These are phyloP conservation scores for Xylaria curta DNA, from an alignment of 495 filamentous ascomycete species.

Conservation along the genomic window DNA sequence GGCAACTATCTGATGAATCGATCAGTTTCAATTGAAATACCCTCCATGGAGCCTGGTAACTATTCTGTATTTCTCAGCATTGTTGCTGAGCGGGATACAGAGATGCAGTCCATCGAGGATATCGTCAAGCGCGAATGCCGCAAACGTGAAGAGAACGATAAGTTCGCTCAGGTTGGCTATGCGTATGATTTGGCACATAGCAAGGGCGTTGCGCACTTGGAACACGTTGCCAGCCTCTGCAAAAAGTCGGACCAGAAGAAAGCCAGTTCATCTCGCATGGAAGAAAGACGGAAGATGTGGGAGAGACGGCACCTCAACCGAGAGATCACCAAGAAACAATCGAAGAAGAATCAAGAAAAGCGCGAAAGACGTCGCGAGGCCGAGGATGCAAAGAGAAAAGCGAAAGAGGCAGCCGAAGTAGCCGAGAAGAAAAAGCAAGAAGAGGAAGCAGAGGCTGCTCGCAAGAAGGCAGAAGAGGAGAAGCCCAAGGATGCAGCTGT, in stretches of 20 bases:
- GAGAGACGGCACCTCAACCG: slow-evolving; percentile 53
- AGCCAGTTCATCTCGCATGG: slow-evolving; percentile 51
- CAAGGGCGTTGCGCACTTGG: slow-evolving; percentile 70
- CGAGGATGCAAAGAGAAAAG: slow-evolving; percentile 55
- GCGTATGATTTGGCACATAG: slow-evolving; percentile 91
- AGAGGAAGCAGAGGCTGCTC: slow-evolving; percentile 38
- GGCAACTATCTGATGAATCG: slow-evolving; percentile 68
- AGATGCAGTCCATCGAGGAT: slow-evolving; percentile 67
- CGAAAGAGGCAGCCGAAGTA: slow-evolving; percentile 38
- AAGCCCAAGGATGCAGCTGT: slow-evolving; percentile 49
- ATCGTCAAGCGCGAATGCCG: slow-evolving; percentile 72
- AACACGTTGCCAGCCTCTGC: slow-evolving; percentile 61
- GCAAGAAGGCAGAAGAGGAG: slow-evolving; percentile 45
- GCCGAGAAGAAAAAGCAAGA: slow-evolving; percentile 32
- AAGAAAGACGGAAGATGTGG: slow-evolving; percentile 53
- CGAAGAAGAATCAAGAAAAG: slow-evolving; percentile 47
- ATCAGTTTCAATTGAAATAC: slow-evolving; percentile 57
- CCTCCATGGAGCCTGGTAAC: slow-evolving; percentile 72
- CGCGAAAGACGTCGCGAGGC: slow-evolving; percentile 56
- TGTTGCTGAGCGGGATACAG: slow-evolving; percentile 66
- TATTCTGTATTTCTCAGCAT: slow-evolving; percentile 87
- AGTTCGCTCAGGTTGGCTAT: slow-evolving; percentile 82
- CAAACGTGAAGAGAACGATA: slow-evolving; percentile 70
- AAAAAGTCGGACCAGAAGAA: slow-evolving; percentile 57
- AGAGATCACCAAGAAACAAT: slow-evolving; percentile 45